phyloP scores from a whole-genome alignment of 805 yeast species.

The Wickerhamiella sergipiensis region DNA sequence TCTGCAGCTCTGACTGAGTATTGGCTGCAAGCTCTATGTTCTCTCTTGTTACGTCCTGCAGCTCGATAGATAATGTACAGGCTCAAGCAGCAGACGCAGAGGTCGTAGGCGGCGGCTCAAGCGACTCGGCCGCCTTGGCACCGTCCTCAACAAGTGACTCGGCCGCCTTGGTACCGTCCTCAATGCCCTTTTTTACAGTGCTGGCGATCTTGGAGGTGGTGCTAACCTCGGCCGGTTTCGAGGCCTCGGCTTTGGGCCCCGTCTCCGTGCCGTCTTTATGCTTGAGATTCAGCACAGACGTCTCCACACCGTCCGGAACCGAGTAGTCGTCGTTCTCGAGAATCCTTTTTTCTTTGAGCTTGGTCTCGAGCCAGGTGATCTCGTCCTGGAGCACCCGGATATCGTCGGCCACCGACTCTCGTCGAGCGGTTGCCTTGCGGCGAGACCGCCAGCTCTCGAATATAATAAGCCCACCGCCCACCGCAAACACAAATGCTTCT shows the following conservation, averaged over 20 bases:
- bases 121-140: background rate
- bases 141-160: background rate
- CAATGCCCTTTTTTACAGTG: background rate
- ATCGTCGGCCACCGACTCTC: conserved; percentile 60
- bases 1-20: too few relatives aligned
- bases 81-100: background rate
- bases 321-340: conserved; percentile 29
- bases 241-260: conserved; percentile 3
- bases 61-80: too few relatives aligned
- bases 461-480: conserved; percentile 63
- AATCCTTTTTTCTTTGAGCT: conserved; percentile 24
- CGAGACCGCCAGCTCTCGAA: conserved; percentile 60
- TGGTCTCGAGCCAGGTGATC: conserved; percentile 38
- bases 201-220: background rate
- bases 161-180: background rate
- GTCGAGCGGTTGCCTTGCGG: conserved; percentile 45
- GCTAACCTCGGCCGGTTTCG: background rate
- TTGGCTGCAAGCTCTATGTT: too few relatives aligned
- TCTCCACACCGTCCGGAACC: conserved; percentile 34
- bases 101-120: background rate
- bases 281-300: conserved; percentile 28
- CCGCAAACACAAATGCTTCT: conserved; percentile 62
- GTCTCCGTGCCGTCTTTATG: conserved; percentile 4
- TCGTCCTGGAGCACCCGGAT: conserved; percentile 57
- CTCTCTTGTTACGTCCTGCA: too few relatives aligned